phyloP scores from a whole-genome alignment of 179 eudicot species.

The Camellia oleifera region DNA sequence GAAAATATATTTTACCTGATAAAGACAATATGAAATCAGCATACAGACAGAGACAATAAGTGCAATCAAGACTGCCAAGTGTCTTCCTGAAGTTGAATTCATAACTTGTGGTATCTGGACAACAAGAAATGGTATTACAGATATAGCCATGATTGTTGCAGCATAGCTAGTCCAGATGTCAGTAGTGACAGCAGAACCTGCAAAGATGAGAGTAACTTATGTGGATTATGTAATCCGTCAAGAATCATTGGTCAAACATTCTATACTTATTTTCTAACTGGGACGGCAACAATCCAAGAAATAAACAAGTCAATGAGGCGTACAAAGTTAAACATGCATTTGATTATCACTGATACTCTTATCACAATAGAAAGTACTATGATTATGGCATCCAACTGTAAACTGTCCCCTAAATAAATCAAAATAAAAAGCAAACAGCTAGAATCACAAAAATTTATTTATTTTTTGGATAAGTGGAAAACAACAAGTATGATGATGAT shows the following conservation, averaged over 20 bases:
- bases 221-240: not conserved
- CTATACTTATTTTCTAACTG: not conserved
- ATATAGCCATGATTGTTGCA: constrained; percentile 48
- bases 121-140: constrained; percentile 41
- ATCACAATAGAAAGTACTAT: not conserved
- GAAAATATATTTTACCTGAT: constrained; percentile 36
- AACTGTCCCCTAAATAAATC: not conserved
- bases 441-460: not conserved
- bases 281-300: not conserved
- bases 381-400: not conserved
- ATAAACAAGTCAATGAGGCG: not conserved
- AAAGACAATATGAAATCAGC: constrained; percentile 47
- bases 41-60: constrained; percentile 36
- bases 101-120: constrained; percentile 51
- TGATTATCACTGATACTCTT: not conserved
- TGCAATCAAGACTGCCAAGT: constrained; percentile 45
- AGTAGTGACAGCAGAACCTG: constrained; percentile 49
- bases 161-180: constrained; percentile 50
- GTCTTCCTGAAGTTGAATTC: constrained; percentile 45
- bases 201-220: constrained; percentile 7
- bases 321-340: not conserved
- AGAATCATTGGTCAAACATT: not conserved
- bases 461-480: not conserved
- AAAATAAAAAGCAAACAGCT: not conserved
- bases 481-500: not conserved